Base-by-base conservation (phyloP, 1,139 yeast genomes). In the Diutina mesorugosa region DNA sequence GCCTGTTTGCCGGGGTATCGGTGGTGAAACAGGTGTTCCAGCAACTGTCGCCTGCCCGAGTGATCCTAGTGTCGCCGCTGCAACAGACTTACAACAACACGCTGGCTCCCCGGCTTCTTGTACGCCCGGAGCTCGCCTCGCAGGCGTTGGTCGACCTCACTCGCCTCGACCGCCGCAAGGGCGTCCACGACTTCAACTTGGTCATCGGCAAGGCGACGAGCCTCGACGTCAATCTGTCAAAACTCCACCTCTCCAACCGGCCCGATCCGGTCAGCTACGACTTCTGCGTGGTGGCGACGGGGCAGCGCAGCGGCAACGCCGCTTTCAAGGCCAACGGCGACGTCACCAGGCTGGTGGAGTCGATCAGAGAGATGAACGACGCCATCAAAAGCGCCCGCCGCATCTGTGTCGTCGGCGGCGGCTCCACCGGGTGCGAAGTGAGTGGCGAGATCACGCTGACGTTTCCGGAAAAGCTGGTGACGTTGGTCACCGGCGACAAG, bases 341-440 rank as follows among this genome's bases (percentile, higher is more conserved):
- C 12, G 56, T 57, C 4, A 59, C 67, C 35, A 54, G 62, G 4
- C 57, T 56, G n/a, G 32, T n/a, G 8, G 29, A 28, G 10, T n/a
- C 41, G 10, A 54, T 61, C 35, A 16, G 48, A 38, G 56, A 51
- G 2, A 54, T 57, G 9, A 51, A 47, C 55, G 45, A 57, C 5
- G 51, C 59, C 16, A 60, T 70, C 28, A 63, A 65, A 55, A 4
- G 55, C 1, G 68, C 74, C 9, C 58, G 63, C 21, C 56, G 59
- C 6, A 66, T 74, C 47, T 75, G 74, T 1, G 63, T 74, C 4
- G 58, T 73, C 41, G 78, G 78, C 1, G 78, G 74, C 30, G 78
- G 78, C 5, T 61, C 72, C 10, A 71, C 77, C 6, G 78, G 77
- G n/a, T 74, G 72, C 26, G 78, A 74, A 60, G 59, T 66, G 6